A percentile compares a stretch with the other conserved stretches of the same genome.
Evolutionary conservation across 2,329 filamentous ascomycete species (phyloP).

Genomic region (Taxawa tesnikishii): DNA sequence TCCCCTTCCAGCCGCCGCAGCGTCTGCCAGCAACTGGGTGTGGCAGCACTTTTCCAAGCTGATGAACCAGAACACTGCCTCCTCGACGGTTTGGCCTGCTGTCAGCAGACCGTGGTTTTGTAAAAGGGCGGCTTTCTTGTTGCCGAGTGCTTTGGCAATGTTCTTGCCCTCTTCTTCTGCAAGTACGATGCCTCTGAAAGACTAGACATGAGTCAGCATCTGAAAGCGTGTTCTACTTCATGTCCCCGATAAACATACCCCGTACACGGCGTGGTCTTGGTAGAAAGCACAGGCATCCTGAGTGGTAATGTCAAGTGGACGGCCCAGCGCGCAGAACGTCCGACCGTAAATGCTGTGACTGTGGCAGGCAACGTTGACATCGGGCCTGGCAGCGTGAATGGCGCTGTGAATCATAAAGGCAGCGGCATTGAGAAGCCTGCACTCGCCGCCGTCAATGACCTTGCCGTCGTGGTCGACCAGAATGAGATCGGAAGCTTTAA

Average conservation of each 20-base stretch:
- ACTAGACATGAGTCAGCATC: constrained; percentile 18
- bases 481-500: constrained; percentile 35
- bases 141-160: constrained; percentile 27
- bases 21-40: constrained; percentile 39
- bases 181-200: constrained; percentile 35
- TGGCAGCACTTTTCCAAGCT: constrained; percentile 29
- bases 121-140: constrained; percentile 28
- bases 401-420: constrained; percentile 35
- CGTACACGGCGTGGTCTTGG: constrained; percentile 26
- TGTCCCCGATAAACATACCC: constrained; percentile 4
- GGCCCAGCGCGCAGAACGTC: constrained; percentile 29
- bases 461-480: constrained; percentile 29
- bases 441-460: constrained; percentile 27
- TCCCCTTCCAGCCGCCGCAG: constrained; percentile 49
- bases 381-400: constrained; percentile 28
- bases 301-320: constrained; percentile 30
- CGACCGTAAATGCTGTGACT: constrained; percentile 32
- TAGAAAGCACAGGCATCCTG: constrained; percentile 33
- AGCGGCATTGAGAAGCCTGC: constrained; percentile 28
- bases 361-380: constrained; percentile 33
- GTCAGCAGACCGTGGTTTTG: constrained; percentile 35
- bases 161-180: constrained; percentile 30
- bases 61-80: constrained; percentile 30
- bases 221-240: background rate
- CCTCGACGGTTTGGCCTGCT: constrained; percentile 27